Base-by-base conservation (phyloP, 495 filamentous ascomycete species). In the Elasticomyces elasticus region DNA sequence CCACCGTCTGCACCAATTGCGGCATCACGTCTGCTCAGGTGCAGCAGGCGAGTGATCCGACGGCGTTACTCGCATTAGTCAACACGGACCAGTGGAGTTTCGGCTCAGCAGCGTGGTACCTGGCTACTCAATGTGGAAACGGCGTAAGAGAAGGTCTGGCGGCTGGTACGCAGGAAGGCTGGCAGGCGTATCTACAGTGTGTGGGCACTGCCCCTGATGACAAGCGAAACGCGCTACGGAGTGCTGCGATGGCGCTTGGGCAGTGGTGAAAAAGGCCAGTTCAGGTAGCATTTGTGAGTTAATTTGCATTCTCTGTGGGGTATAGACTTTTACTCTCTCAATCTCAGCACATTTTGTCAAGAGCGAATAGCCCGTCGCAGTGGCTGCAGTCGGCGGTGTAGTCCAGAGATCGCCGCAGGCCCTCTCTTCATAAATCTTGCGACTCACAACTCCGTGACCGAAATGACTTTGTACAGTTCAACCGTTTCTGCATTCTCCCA, bases 21-120 rank as follows among this genome's bases (percentile, higher is more conserved):
- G 55, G 55, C 12, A 52, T 57, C 25, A 46, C 25, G 2, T 13
- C 22, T 23, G 47, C 47, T 17, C 23, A 57, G 47, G 55, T 57
- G 15, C 35, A 53, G 11, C 46, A 24, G 2, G 62, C 66, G 17
- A 45, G 51, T 15, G 62, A 70, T 26, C 63, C 72, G 10, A 74
- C 72, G 49, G 71, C 65, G 0, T 64, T 88, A 9, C 73, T 85
- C 15, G 73, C 70, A 6, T 64, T 90, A 30, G 74, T 92, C 30
- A 69, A 72, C 22, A 61, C 64, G 0, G 75, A 87, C 59, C 65
- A 67, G 20, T 80, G 77, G 60, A 83, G 86, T 65, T 94, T 89
- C 66, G 85, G 76, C 1, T 79, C 75, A 26, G 89, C 77, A 20
- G 77, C 80, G 2, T 94, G 88, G 89, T 92, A 84, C 62, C 56